Evolutionary conservation across 371 early-diverging fungal genomes (phyloP).

Genomic region (Lichtheimia ramosa): DNA sequence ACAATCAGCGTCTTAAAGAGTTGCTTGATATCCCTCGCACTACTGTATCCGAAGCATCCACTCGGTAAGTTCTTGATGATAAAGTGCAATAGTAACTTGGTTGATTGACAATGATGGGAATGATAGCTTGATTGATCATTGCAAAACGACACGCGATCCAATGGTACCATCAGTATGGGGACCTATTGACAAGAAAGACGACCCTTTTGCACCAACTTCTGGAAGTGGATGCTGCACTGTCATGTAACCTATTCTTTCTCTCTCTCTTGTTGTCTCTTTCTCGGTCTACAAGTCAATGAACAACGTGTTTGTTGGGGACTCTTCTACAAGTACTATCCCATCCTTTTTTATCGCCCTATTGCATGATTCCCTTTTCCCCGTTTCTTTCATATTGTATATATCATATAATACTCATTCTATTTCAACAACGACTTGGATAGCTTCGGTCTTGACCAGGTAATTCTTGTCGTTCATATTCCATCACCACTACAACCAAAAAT

Average conservation of each 20-base stretch:
- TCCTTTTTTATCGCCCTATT: too few species aligned
- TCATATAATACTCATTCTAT: constrained; percentile 3
- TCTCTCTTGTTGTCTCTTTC: too few species aligned
- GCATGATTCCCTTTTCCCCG: too few species aligned
- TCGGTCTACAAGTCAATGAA: too few species aligned
- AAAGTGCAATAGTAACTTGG: constrained; percentile 20
- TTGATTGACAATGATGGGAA: not conserved
- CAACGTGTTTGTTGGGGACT: too few species aligned
- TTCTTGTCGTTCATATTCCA: too few species aligned
- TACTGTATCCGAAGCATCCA: constrained; percentile 75
- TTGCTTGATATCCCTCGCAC: constrained; percentile 80
- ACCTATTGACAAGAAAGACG: constrained; percentile 63
- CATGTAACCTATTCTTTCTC: constrained; percentile 18
- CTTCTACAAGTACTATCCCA: too few species aligned
- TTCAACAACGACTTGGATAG: not conserved
- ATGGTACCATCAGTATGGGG: constrained; percentile 85
- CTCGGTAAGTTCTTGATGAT: too few species aligned
- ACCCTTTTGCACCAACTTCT: constrained; percentile 70
- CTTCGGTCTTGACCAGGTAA: too few species aligned
- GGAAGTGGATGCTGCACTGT: constrained; percentile 44
- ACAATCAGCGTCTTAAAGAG: constrained; percentile 77
- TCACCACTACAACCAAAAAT: too few species aligned
- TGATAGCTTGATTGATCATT: constrained; percentile 54
- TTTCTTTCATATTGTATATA: not conserved
- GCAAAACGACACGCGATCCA: constrained; percentile 59